Evolutionary conservation across 1,139 yeast genomes (phyloP), one percentile per base, ranked within the genome.

Genomic region (Taphrina pruni): DNA sequence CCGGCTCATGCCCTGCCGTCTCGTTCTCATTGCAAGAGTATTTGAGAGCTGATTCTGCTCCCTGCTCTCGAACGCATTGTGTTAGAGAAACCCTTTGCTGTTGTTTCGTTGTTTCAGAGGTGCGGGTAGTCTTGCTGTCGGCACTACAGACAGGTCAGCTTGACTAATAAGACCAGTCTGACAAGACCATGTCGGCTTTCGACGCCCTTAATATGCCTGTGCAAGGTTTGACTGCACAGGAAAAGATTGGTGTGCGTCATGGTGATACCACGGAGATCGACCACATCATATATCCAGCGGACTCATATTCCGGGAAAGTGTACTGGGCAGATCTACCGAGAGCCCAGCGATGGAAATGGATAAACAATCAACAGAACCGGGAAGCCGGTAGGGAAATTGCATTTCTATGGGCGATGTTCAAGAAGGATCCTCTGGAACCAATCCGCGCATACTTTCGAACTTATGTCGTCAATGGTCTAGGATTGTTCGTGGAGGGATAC

Each of bases 241-340:
- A 43, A 14, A 20, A 32, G 41, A 58, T 58, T 14, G 62, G 43
- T 6, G 52, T 58, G 12, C 51, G 62, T 17, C 62, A 58, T 21
- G 54, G 54, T 8, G 62, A 58, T 41, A 58, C 67, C n/a, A 39
- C 61, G 3, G 61, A 54, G 55, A 56, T 64, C 45, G 50, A 64
- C 56, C 67, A 64, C n/a, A 54, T 64, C 58, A 35, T 64, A 14
- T 64, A 55, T 12, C 67, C 67, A n/a, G 52, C 46, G 21, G 67
- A 64, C 39, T 54, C 67, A 70, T 78, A 32, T 41, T 73, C 71
- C 20, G 75, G 76, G 38, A 80, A 80, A 38, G 72, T 70, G n/a
- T 79, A 79, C 75, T 79, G 81, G 81, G 81, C 80, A 45, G 81
- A 79, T 68, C 68, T 78, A 73, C 78, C 79, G 11, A 60, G 75